Base-by-base conservation (phyloP, 1,139 yeast genomes). In the Saccharomyces hybrid region DNA sequence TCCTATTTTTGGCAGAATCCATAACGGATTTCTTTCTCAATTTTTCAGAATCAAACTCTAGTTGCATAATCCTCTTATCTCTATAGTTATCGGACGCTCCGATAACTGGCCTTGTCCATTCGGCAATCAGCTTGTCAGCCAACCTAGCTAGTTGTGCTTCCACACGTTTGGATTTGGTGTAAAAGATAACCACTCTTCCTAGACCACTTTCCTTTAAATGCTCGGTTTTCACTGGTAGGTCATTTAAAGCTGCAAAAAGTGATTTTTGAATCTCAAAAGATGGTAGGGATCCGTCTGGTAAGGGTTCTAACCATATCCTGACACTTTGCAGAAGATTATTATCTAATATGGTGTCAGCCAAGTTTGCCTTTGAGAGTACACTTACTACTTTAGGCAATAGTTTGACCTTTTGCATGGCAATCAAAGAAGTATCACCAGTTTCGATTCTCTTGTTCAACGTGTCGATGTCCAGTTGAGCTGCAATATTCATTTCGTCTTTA, bases 21-120 rank as follows among this genome's bases (percentile, higher is more conserved):
- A 68, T 54, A 13, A 66, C 65, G 16, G 68, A 56, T 52, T 80
- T 78, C 66, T 78, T 77, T 60, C 78, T 73, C 65, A 73, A 78
- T 61, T 74, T 78, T 60, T 75, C 76, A 61, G 85, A 82, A 69
- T 88, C 87, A 73, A 88, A 90, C 53, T 81, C 83, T 58, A 82
- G 80, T 60, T 84, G 80, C 65, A 81, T 81, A 57, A 93, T 84
- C 56, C 83, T 78, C 72, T 90, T 85, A 72, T 93, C 97, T 71
- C 95, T 84, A 74, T 91, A 93, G 62, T 93, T 89, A 71, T 93
- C 98, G 2, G 96, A 86, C 59, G 96, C 86, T 62, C 96, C 96
- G 78, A 95, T 88, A 59, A 95, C 89, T 42, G 99, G 99, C 71
- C 99, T 82, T 7, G 98, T 93, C 99, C 99, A 93, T 70, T 90